Evolutionary conservation across 495 filamentous ascomycete species (phyloP), one percentile per base, ranked within the genome.

Genomic region (Xylaria curta): DNA sequence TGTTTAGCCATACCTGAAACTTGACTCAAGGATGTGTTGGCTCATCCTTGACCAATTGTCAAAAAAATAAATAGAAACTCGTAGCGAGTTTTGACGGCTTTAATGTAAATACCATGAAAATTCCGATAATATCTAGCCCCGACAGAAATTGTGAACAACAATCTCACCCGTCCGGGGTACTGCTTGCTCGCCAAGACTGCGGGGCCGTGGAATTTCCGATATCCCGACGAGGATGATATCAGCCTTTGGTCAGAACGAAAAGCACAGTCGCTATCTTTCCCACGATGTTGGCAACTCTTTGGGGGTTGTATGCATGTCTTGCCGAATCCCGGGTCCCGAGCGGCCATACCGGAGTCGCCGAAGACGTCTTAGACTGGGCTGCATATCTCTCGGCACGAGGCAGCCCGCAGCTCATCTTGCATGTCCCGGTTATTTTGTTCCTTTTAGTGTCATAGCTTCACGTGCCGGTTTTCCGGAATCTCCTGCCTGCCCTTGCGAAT

Each of bases 381-480:
- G 66, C 54, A 69, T 61, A 58, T 38, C 28, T 2, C 49, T 71
- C 60, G 61, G 61, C 26, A 51, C 61, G 38, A 56, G 24, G 59
- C 51, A 40, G 47, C 24, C 60, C 26, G 60, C 62, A 71, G 61
- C 40, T 28, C 26, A 56, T 56, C 47, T 69, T 59, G 49, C 51
- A 44, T 59, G 49, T 46, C 66, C 51, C 51, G 66, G 66, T 58
- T 68, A 68, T 44, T 68, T 68, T 56, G 21, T 46, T 28, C 38
- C 10, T 38, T 19, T 58, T 60, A 54, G 69, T 36, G 58, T 46
- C 26, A 51, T 38, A 59, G 36, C 69, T 59, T 56, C 40, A 66
- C 40, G 61, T 71, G 69, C 69, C 69, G 69, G 7, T 71, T 66
- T 70, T 64, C 68, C 68, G 68, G 31, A n/a, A 38, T 53, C 28